phyloP scores from a whole-genome alignment of 805 yeast genomes.

The Metschnikowia borealis region DNA sequence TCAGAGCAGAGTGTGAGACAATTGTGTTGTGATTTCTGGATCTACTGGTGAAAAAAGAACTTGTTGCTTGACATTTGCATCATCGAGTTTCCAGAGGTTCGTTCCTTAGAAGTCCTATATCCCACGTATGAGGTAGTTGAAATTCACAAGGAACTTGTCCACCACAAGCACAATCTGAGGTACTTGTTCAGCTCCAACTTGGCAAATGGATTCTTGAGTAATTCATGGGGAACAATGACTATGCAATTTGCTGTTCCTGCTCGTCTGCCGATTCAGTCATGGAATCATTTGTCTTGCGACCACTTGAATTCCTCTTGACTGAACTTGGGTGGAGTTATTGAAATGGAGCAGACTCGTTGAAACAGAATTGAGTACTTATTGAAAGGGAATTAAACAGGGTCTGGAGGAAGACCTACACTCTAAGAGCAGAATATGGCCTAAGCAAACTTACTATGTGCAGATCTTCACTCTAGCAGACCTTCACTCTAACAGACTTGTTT shows the following conservation, averaged over 20 bases:
- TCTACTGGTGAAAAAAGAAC: slow-evolving; percentile 1
- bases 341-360: too few species aligned
- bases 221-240: slow-evolving; percentile 39
- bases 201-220: slow-evolving; percentile 38
- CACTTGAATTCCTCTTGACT: background rate
- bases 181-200: slow-evolving; percentile 36
- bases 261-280: background rate
- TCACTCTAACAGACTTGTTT: too few species aligned
- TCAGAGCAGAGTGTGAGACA: too few species aligned
- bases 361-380: too few species aligned
- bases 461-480: too few species aligned
- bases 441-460: too few species aligned
- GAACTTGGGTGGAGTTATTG: too few species aligned
- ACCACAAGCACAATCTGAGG: slow-evolving; percentile 30
- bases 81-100: background rate
- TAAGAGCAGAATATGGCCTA: too few species aligned
- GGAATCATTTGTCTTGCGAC: background rate
- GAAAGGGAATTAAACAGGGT: too few species aligned
- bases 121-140: slow-evolving; percentile 20
- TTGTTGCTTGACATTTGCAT: background rate
- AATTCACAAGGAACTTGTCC: slow-evolving; percentile 36
- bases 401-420: too few species aligned
- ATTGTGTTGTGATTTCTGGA: too few species aligned
- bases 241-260: slow-evolving; percentile 19
- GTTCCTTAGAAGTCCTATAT: background rate